Percentiles rank a stretch among this genome's conserved stretches.
These are phyloP conservation scores for Polygonum aviculare DNA, from an alignment of 148 eudicot genomes.

Conservation along the genomic window DNA sequence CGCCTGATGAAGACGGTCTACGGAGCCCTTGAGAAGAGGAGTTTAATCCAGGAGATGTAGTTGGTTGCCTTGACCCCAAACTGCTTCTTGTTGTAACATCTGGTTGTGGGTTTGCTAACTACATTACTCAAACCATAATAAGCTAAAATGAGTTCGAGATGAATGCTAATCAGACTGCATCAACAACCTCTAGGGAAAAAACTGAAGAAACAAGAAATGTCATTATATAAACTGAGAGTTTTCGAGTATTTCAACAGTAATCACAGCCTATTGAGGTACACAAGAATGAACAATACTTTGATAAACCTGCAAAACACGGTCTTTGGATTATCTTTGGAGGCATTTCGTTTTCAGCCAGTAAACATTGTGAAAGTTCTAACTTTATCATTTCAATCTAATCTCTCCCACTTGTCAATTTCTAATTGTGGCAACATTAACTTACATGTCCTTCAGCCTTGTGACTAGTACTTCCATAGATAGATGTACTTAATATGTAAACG, in stretches of 20 bases:
- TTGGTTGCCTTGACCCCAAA: slow-evolving; percentile 47
- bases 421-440: neutral
- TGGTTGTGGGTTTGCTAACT: slow-evolving; percentile 65
- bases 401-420: neutral
- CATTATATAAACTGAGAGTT: neutral
- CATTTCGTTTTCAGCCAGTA: neutral
- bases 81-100: slow-evolving; percentile 53
- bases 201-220: neutral
- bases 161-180: neutral
- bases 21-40: slow-evolving; percentile 52
- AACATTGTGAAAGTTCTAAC: neutral
- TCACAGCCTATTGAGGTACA: neutral
- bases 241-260: neutral
- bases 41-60: slow-evolving; percentile 45
- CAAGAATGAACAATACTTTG: neutral
- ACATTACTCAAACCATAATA: slow-evolving; percentile 14
- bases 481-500: neutral
- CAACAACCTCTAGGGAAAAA: neutral
- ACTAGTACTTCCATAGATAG: neutral
- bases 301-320: neutral
- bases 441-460: neutral
- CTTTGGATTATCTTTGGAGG: neutral
- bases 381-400: neutral
- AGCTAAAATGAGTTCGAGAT: neutral
- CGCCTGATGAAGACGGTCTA: slow-evolving; percentile 76